Conservation (phyloP, 1,139 yeast genomes). For the Magnusiomyces ingens region DNA sequence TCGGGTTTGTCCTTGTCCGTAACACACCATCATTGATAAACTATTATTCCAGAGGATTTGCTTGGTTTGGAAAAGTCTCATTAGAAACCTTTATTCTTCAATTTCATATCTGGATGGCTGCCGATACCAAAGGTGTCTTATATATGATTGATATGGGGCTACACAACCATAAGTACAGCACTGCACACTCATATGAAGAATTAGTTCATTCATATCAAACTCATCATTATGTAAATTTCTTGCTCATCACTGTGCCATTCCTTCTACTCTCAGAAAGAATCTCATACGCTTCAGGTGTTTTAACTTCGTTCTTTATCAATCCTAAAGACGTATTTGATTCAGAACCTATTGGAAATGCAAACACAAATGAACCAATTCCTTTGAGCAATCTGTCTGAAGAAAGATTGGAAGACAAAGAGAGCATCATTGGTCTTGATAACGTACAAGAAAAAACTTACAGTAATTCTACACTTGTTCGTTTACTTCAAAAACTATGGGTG, state of each 20-base stretch:
- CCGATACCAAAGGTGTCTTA: slow-evolving; percentile 23
- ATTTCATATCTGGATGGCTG: slow-evolving; percentile 26
- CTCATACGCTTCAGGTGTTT: slow-evolving; percentile 14
- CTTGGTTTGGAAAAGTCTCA: slow-evolving; percentile 24
- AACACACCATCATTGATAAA: slow-evolving; percentile 20
- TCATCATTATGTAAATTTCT: slow-evolving; percentile 8
- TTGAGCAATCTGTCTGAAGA: too few species aligned
- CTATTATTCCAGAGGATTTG: slow-evolving; percentile 21
- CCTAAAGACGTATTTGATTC: slow-evolving; percentile 10
- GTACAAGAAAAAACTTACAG: neutral
- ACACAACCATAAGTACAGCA: neutral
- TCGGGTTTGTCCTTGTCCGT: slow-evolving; percentile 22
- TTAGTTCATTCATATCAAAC: slow-evolving; percentile 1
- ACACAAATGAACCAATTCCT: too few species aligned
- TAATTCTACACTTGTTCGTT: slow-evolving; percentile 2
- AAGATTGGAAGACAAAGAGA: too few species aligned
- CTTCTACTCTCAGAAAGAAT: slow-evolving; percentile 13
- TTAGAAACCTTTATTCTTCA: slow-evolving; percentile 25
- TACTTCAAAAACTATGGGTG: slow-evolving; percentile 10
- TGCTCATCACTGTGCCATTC: slow-evolving; percentile 12
- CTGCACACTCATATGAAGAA: neutral
- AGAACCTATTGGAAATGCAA: neutral
- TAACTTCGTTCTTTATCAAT: slow-evolving; percentile 12
- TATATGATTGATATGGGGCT: slow-evolving; percentile 17
- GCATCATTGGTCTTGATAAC: neutral